phyloP scores from a whole-genome alignment of 176 grass and related monocot genomes.

The Oryza meridionalis region DNA sequence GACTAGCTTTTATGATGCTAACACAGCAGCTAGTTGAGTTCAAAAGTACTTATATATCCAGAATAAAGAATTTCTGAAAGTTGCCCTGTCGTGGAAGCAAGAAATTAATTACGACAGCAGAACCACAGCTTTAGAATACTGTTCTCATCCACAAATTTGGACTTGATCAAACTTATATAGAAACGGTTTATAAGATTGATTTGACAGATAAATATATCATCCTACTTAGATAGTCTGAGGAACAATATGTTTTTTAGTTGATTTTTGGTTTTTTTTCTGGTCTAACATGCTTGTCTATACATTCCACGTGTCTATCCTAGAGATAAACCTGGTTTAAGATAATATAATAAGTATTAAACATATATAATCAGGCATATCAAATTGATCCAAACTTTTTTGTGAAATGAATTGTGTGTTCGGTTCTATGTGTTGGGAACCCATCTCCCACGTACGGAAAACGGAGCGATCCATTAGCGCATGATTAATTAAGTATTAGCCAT shows the following conservation, averaged over 20 bases:
- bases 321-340: background rate
- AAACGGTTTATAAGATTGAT: background rate
- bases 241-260: background rate
- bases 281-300: background rate
- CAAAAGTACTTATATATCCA: background rate
- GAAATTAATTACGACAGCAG: background rate
- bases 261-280: background rate
- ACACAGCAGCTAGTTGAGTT: background rate
- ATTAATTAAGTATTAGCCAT: too few relatives aligned
- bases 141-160: constrained; percentile 12
- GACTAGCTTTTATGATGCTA: background rate
- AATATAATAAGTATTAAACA: background rate
- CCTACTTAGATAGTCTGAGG: background rate
- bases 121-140: background rate
- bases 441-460: too few relatives aligned
- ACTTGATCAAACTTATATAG: background rate
- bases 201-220: background rate
- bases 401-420: background rate
- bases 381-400: background rate
- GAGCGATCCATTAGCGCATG: too few relatives aligned
- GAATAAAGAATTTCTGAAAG: background rate
- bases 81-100: constrained; percentile 32
- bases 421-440: too few relatives aligned
- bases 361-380: background rate
- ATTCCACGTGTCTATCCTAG: background rate